Evolutionary conservation across 495 filamentous ascomycete species (phyloP), one percentile per base, ranked within the genome.

Genomic region (Xanthoparmelia taractica): DNA sequence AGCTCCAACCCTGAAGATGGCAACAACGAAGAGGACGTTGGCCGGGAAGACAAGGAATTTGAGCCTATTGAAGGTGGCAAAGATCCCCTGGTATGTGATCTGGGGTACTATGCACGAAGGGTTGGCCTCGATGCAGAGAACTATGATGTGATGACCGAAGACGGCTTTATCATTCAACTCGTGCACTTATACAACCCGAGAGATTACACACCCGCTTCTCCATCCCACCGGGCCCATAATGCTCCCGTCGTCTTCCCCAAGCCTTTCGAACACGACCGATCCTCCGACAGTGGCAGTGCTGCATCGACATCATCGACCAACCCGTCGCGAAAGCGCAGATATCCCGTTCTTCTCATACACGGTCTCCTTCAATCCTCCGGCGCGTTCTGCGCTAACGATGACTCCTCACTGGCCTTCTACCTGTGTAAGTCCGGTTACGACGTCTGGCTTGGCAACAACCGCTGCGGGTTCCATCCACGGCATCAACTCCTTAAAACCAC

Each of bases 371-470:
- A 97, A 76, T 89, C 84, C 61, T 81, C 90, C 1, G 93, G 93
- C 18, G 88, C 94, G 12, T 97, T 90, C 68, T 96, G 92, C 70
- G 83, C 84, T 64, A 96, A 93, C 73, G 93, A 96, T 71, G 91
- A 96, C 66, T 85, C 89, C 69, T 91, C 87, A 29, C 79, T 97
- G 20, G 93, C 94, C 12, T 97, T 97, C 75, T 96, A 83, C 71
- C 85, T 97, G 34, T 89, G 87, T 78, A 96, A 96, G 72, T 86
- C 81, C 0, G 93, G 93, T n/a, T 97, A 89, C 74, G 93, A 97
- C 72, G 90, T 97, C 58, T 97, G 92, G 92, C 80, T 97, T 7
- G 93, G 94, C 10, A 96, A 96, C 72, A 96, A 96, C 70, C 85
- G 93, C 29, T 97, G 94, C 71, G 94, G 92, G 17, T 88, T 93